Percentiles rank a stretch among this genome's conserved stretches.
Conservation (phyloP, 2,329 filamentous ascomycete species). For the Aureobasidium melanogenum region DNA sequence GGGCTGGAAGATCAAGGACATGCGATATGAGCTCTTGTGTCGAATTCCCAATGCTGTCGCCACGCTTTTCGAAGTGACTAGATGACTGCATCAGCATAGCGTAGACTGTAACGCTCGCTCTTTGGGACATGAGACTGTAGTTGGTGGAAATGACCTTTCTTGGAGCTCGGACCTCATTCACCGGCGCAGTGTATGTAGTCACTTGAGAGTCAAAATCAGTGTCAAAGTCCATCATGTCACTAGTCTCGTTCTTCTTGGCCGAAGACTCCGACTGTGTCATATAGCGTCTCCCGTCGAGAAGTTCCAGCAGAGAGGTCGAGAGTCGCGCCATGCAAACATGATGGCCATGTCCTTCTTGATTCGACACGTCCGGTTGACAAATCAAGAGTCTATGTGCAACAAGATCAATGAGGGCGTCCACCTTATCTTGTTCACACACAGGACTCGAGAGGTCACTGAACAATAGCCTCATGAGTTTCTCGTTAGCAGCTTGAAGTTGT, state of each 20-base stretch:
- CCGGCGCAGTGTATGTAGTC: neutral
- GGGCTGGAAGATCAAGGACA: neutral
- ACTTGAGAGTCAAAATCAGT: constrained; percentile 9
- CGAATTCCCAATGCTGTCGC: neutral
- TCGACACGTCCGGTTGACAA: neutral
- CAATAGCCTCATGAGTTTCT: constrained; percentile 24
- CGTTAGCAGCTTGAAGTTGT: constrained; percentile 21
- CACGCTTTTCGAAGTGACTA: neutral
- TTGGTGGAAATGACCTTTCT: neutral
- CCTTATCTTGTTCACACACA: constrained; percentile 34
- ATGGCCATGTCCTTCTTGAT: neutral
- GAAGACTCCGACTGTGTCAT: neutral
- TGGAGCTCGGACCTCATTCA: neutral
- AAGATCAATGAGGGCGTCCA: constrained; percentile 34
- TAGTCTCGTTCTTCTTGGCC: neutral
- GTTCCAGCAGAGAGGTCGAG: neutral
- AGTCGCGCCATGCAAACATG: neutral
- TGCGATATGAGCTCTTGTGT: neutral
- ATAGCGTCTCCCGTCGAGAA: neutral
- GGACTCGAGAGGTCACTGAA: constrained; percentile 27
- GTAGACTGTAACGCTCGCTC: constrained; percentile 2
- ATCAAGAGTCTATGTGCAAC: constrained; percentile 18
- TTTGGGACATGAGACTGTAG: neutral
- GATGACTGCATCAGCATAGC: neutral
- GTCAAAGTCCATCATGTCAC: constrained; percentile 13